A percentile compares a stretch with the other conserved stretches of the same genome.
These are phyloP conservation scores for Camellia sinensis DNA, from an alignment of 148 eudicot genomes.

Conservation along the genomic window DNA sequence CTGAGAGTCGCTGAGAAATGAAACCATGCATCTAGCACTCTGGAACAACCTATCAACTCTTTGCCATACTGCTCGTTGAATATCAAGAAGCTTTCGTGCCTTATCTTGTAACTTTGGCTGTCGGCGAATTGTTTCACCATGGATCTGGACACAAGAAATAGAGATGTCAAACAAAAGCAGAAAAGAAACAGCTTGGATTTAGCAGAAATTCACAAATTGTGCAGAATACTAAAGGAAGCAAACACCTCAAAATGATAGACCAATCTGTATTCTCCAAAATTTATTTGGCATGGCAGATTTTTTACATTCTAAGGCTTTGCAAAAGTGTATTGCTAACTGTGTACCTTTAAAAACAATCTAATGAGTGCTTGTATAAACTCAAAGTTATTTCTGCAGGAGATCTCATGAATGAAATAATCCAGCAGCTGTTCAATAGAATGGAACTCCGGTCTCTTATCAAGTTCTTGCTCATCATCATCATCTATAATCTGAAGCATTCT, in stretches of 20 bases:
- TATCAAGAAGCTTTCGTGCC: conserved; percentile 68
- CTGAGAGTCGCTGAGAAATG: conserved; percentile 89
- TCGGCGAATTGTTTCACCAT: conserved; percentile 78
- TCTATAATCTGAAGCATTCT: conserved; percentile 92
- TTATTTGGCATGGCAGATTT: neutral
- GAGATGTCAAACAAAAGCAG: neutral
- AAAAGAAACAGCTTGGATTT: neutral
- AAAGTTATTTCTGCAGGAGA: conserved; percentile 76
- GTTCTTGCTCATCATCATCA: conserved; percentile 57
- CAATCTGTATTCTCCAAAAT: neutral
- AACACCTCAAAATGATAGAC: neutral
- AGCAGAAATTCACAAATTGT: neutral
- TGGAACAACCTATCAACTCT: conserved; percentile 80
- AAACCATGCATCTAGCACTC: conserved; percentile 80
- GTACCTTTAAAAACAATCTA: conserved; percentile 86
- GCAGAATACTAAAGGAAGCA: neutral
- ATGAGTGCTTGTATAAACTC: conserved; percentile 87
- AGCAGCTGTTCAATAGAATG: conserved; percentile 62
- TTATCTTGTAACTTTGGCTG: conserved; percentile 68
- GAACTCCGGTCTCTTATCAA: conserved; percentile 58
- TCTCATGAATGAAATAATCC: conserved; percentile 81
- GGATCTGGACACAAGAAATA: conserved; percentile 54
- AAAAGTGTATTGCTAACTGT: neutral
- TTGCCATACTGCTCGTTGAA: conserved; percentile 77
- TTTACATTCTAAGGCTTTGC: neutral